Evolutionary conservation across 768 basidiomycete genomes (phyloP).

Genomic region (Asterophora parasitica): DNA sequence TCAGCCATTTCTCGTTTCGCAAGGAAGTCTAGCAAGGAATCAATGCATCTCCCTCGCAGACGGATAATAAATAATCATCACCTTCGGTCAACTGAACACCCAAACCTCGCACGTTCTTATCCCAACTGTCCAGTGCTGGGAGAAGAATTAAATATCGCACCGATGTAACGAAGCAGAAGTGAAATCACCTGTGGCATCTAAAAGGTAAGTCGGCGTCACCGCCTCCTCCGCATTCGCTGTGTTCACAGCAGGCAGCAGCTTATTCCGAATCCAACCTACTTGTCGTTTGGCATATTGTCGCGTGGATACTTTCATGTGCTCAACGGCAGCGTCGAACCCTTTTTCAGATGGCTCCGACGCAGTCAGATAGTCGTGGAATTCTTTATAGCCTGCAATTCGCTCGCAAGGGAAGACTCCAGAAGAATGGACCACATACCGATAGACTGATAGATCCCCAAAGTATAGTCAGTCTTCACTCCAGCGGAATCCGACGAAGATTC

Average conservation of each 20-base stretch:
- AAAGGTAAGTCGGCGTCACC: slow-evolving; percentile 41
- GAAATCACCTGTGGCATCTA: slow-evolving; percentile 63
- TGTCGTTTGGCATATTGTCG: slow-evolving; percentile 90
- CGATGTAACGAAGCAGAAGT: not conserved
- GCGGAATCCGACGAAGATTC: not conserved
- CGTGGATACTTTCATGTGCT: slow-evolving; percentile 82
- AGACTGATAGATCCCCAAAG: slow-evolving; percentile 87
- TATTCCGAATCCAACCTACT: slow-evolving; percentile 88
- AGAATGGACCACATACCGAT: slow-evolving; percentile 56
- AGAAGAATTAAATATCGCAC: not conserved
- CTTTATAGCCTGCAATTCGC: slow-evolving; percentile 72
- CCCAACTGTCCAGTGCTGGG: slow-evolving; percentile 56
- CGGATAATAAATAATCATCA: slow-evolving; percentile 20
- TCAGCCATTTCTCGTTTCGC: slow-evolving; percentile 43
- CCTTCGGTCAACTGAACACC: slow-evolving; percentile 49
- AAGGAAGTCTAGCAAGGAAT: slow-evolving; percentile 49
- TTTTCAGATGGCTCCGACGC: slow-evolving; percentile 33
- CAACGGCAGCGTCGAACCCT: slow-evolving; percentile 52
- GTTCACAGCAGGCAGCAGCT: slow-evolving; percentile 70
- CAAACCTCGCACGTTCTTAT: slow-evolving; percentile 43
- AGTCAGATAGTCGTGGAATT: slow-evolving; percentile 71
- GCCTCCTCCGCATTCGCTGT: slow-evolving; percentile 37
- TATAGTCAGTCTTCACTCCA: slow-evolving; percentile 46
- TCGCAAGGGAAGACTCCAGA: not conserved
- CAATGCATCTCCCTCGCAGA: not conserved